Conservation (phyloP, 73 alveolate genomes). For the Tetrahymena thermophila region DNA sequence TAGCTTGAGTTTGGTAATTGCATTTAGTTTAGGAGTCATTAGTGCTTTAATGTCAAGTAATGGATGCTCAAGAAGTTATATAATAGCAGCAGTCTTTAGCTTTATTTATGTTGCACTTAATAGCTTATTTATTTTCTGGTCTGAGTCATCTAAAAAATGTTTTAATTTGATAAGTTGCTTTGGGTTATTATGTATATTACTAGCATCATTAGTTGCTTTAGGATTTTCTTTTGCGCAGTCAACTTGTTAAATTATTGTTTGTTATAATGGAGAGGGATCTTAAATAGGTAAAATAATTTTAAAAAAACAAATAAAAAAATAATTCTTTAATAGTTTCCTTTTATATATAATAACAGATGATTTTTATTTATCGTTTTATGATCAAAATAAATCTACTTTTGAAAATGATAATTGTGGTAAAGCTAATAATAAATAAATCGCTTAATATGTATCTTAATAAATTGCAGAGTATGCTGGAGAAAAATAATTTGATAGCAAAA, state of each 20-base stretch:
- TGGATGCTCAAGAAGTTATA: neutral
- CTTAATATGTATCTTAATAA: neutral
- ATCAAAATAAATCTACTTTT: neutral
- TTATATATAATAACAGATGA: neutral
- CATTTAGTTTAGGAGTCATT: neutral
- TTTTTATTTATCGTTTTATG: neutral
- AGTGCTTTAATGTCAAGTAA: neutral
- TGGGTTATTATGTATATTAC: neutral
- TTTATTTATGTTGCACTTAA: neutral
- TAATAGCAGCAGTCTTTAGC: neutral
- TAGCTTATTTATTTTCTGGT: neutral
- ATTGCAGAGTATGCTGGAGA: neutral
- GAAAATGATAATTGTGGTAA: neutral
- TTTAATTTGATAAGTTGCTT: neutral
- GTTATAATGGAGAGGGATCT: no score
- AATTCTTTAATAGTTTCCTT: no score
- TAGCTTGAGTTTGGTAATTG: neutral
- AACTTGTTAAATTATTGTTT: no score
- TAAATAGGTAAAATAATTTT: no score
- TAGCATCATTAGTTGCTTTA: neutral
- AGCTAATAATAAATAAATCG: neutral
- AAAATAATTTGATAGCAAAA: neutral
- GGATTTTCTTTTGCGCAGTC: neutral
- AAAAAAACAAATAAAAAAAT: no score
- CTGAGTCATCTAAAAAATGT: neutral